phyloP scores from a whole-genome alignment of 805 yeast species.

The Wickerhamiella vanderwaltii region DNA sequence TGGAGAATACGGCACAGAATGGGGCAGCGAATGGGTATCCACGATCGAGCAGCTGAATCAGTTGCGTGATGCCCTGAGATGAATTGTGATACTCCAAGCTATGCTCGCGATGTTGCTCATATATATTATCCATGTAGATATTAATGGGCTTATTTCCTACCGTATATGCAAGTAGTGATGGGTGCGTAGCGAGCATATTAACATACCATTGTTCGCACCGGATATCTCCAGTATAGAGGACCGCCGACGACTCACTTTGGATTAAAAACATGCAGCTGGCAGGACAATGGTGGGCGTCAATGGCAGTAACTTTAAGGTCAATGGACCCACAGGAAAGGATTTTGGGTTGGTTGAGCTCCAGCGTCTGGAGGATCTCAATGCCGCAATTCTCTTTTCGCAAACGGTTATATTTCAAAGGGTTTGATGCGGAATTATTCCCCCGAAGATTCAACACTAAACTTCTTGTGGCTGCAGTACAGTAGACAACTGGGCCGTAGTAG shows the following conservation, averaged over 20 bases:
- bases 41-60: constrained; percentile 27
- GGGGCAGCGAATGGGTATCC: constrained; percentile 35
- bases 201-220: constrained; percentile 46
- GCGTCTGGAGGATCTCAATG: constrained; percentile 17
- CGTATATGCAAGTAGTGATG: constrained; percentile 34
- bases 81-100: constrained; percentile 35
- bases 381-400: constrained; percentile 20
- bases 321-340: constrained; percentile 15
- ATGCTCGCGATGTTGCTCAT: constrained; percentile 39
- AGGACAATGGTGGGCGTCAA: constrained; percentile 47
- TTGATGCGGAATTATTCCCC: constrained; percentile 15
- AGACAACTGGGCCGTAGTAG: constrained; percentile 33
- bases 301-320: constrained; percentile 30
- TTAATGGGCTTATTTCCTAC: constrained; percentile 30
- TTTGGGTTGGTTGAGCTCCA: constrained; percentile 16
- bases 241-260: constrained; percentile 27
- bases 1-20: constrained; percentile 33
- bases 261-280: constrained; percentile 46
- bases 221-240: constrained; percentile 45
- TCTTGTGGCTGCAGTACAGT: constrained; percentile 37
- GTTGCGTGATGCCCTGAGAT: constrained; percentile 31
- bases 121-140: constrained; percentile 46
- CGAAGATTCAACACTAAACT: constrained; percentile 20
- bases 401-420: constrained; percentile 20
- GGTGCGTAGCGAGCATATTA: constrained; percentile 30